phyloP scores from a whole-genome alignment of 208 protist genomes.

The Herpetomonas samuelpessoai region DNA sequence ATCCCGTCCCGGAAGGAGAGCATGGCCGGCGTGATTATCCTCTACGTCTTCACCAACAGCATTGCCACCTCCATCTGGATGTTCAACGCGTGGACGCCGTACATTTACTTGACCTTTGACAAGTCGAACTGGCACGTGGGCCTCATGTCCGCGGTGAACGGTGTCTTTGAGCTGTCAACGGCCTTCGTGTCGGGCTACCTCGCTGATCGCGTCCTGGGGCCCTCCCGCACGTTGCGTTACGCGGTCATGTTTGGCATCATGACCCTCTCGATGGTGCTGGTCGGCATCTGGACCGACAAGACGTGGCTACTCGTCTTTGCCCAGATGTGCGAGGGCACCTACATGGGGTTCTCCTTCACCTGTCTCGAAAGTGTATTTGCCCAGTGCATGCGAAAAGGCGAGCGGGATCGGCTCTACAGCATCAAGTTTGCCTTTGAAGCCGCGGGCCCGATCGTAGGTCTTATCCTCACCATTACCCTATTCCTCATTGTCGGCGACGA shows the following conservation, averaged over 20 bases:
- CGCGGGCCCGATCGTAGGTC: conserved; percentile 47
- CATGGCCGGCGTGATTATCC: conserved; percentile 59
- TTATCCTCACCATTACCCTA: conserved; percentile 42
- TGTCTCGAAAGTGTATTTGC: conserved; percentile 69
- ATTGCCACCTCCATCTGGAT: conserved; percentile 73
- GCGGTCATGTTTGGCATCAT: conserved; percentile 42
- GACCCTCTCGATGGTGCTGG: conserved; percentile 29
- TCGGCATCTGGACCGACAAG: conserved; percentile 32
- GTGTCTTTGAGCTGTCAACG: conserved; percentile 39
- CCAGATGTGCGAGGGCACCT: conserved; percentile 59
- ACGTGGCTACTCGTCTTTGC: conserved; percentile 38
- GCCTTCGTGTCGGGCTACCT: conserved; percentile 51
- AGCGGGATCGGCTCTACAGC: conserved; percentile 66
- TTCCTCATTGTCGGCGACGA: conserved; percentile 41
- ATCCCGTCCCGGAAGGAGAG: conserved; percentile 28
- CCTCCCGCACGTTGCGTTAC: conserved; percentile 46
- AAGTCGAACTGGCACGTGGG: conserved; percentile 62
- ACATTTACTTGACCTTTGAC: conserved; percentile 49
- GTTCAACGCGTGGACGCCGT: conserved; percentile 70
- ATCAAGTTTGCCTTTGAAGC: conserved; percentile 68
- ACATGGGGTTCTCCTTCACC: conserved; percentile 65
- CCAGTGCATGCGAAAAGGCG: conserved; percentile 49
- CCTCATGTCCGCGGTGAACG: conserved; percentile 60
- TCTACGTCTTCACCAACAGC: conserved; percentile 72
- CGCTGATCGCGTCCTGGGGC: conserved; percentile 52